Evolutionary conservation across 192 early-diverging fungal species (phyloP).

Genomic region (Coemansia biformis): DNA sequence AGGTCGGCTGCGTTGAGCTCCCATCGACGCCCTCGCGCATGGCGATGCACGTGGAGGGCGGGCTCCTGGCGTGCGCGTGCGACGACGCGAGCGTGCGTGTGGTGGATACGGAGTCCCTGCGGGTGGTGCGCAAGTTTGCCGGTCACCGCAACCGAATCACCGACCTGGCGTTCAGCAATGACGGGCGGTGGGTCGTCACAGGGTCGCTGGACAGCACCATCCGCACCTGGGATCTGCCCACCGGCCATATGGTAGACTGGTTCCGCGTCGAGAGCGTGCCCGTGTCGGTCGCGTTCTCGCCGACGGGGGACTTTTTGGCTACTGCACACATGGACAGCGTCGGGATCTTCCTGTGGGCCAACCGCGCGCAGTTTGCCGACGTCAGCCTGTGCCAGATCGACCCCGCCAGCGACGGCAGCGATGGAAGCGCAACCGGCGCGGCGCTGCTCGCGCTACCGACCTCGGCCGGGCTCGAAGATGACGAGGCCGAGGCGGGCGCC

Average conservation of each 20-base stretch:
- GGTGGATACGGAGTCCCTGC: conserved; percentile 76
- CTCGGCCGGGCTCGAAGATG: conserved; percentile 52
- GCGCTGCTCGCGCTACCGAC: conserved; percentile 57
- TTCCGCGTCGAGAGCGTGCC: conserved; percentile 71
- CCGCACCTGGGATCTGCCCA: conserved; percentile 94
- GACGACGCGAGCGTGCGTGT: conserved; percentile 89
- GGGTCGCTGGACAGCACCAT: conserved; percentile 78
- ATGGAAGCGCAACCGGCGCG: conserved; percentile 27
- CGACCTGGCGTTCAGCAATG: conserved; percentile 84
- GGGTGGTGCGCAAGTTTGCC: conserved; percentile 81
- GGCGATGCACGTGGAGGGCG: conserved; percentile 63
- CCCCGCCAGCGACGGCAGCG: conserved; percentile 6
- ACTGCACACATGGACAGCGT: conserved; percentile 88
- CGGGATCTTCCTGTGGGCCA: conserved; percentile 92
- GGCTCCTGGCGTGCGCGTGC: conserved; percentile 71
- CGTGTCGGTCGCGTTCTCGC: conserved; percentile 84
- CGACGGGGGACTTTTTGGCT: conserved; percentile 86
- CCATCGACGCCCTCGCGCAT: conserved; percentile 60
- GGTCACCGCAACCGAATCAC: conserved; percentile 85
- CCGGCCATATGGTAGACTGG: conserved; percentile 81
- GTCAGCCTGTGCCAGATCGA: conserved; percentile 63
- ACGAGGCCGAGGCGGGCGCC: conserved; percentile 24
- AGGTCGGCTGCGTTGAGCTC: conserved; percentile 62
- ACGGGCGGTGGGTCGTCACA: conserved; percentile 88
- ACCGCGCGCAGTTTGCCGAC: conserved; percentile 71